Evolutionary conservation across 164 flowering plant species (phyloP), one percentile per base, ranked within the genome.

Genomic region (Euptelea pleiosperma): DNA sequence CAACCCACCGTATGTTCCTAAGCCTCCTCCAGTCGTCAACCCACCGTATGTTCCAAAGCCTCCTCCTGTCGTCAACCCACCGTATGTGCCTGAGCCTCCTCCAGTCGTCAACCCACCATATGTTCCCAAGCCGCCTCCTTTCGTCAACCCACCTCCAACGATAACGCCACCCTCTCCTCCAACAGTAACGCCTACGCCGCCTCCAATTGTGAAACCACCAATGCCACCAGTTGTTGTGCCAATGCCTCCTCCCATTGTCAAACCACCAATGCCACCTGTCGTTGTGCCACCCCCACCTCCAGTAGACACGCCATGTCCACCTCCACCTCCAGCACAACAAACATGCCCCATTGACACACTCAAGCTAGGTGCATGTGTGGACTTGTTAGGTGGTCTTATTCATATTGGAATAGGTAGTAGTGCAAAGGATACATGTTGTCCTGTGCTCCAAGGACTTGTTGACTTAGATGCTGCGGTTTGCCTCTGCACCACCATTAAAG

Each of bases 331-430:
- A 6, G 45, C 30, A 6, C 76, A 31, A 50, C 49, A 33, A 45
- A 80, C 82, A 11, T 87, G 94, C 76, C 85, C 89, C 35, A 84
- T 82, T 16, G 83, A 82, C 66, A 55, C 82, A 0, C 76, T 84
- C 2, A 86, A 81, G 69, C 83, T 84, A 0, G 78, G 79, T 2
- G 86, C 83, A 2, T 86, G 94, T 47, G 86, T 82, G 33, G 86
- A 86, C 61, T 37, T 84, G 18, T 45, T 86, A 36, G 83, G 89
- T 1, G 90, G 90, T 0, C 73, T 82, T 4, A 45, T 86, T 2
- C 82, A 75, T 57, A 52, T 82, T 22, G 83, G 86, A 3, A 47
- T 82, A 0, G 94, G 94, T 3, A 39, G 63, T 15, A 64, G 69
- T 36, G 74, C 77, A 0, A 70, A 75, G 60, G 72, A 70, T 16